Base-by-base conservation (phyloP, 768 basidiomycete genomes). In the Boletus edulis region DNA sequence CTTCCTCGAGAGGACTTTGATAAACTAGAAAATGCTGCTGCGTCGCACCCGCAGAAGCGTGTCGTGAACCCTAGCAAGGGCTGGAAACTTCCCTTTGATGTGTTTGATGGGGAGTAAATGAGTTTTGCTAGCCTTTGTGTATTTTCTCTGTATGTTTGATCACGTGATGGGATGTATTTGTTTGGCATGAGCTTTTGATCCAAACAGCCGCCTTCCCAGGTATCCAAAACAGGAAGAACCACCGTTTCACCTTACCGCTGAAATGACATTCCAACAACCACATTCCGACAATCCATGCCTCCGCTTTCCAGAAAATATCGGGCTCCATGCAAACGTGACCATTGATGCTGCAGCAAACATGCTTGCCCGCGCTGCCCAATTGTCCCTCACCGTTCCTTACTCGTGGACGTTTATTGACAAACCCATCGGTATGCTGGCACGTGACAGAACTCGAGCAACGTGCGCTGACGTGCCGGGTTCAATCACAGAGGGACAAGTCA, bases 331-430 rank as follows among this genome's bases (percentile, higher is more conserved):
- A 42, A 79, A 78, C 20, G 64, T 91, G 17, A 77, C 71, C 2
- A 74, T 82, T 43, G 87, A 89, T 15, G 65, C 64, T 24, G 89
- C 87, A 3, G 75, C 80, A 15, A 75, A 71, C 43, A 81, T 89
- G 77, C 79, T 92, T 14, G 42, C 79, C 3, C 81, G 85, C 47
- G 87, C 82, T n/a, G 72, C 78, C 11, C 71, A 75, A 15, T 70
- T 85, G 51, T 80, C 89, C 4, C 75, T 76, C 42, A 80, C 68
- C 15, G 70, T 81, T 18, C 87, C 90, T 3, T 92, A 88, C 63
- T 62, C 73, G 7, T 91, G 89, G 85, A 75, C 81, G 3, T 92
- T 82, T 62, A 81, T 93, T 35, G 91, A 93, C 77, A 87, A 86
- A 60, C 89, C 90, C 32, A 61, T 72, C 62, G 90, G 90, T 89